Evolutionary conservation across 2,329 filamentous ascomycete species (phyloP).

Genomic region (Colletotrichum camelliae): DNA sequence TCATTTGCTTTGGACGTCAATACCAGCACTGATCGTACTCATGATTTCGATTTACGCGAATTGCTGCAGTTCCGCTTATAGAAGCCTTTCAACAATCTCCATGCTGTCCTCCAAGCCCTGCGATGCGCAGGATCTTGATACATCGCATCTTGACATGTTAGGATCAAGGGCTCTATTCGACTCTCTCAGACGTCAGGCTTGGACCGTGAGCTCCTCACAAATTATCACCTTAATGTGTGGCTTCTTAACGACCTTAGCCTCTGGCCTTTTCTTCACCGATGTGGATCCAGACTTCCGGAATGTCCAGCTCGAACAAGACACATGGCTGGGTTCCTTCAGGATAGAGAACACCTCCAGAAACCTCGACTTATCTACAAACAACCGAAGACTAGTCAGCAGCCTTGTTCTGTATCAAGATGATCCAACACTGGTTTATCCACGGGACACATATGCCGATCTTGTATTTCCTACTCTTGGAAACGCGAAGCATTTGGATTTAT

Average conservation of each 20-base stretch:
- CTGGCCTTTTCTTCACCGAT: too few relatives aligned
- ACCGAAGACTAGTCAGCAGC: neutral
- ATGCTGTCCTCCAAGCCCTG: neutral
- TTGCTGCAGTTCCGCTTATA: neutral
- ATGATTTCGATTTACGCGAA: neutral
- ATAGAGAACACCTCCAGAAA: too few relatives aligned
- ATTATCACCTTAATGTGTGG: too few relatives aligned
- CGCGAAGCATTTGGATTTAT: rapidly evolving
- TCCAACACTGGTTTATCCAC: neutral
- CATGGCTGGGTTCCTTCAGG: too few relatives aligned
- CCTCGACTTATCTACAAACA: too few relatives aligned
- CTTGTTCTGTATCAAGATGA: neutral
- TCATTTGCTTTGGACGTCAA: neutral
- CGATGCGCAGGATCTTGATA: neutral
- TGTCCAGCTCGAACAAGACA: too few relatives aligned
- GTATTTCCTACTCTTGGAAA: neutral
- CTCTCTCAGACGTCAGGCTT: neutral
- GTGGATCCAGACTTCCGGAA: too few relatives aligned
- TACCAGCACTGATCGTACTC: neutral
- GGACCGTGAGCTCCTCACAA: neutral
- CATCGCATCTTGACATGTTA: neutral
- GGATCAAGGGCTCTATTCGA: neutral
- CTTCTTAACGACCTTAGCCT: neutral
- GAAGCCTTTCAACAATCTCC: neutral
- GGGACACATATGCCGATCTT: neutral